These are phyloP conservation scores for Aspergillus sp. DNA, from an alignment of 2,329 filamentous ascomycete species.

Conservation along the genomic window DNA sequence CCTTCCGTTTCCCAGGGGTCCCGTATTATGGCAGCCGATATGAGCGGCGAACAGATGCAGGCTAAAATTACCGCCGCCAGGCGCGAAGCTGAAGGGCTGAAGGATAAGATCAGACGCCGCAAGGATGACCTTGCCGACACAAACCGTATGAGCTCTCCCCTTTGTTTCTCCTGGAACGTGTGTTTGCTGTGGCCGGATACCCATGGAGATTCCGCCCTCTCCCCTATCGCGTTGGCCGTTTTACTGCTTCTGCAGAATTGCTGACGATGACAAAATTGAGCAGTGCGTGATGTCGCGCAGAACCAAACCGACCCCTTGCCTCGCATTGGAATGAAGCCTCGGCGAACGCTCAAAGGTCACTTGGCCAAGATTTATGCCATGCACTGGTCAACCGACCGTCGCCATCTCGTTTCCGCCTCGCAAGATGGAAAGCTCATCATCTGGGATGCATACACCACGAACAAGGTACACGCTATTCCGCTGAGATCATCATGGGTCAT, in stretches of 20 bases:
- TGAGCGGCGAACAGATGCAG: constrained; percentile 69
- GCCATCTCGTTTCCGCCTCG: constrained; percentile 95
- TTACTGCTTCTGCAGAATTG: constrained; percentile 12
- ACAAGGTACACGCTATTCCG: constrained; percentile 98
- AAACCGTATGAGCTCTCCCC: constrained; percentile 69
- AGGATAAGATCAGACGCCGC: constrained; percentile 99
- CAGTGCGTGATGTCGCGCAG: constrained; percentile 89
- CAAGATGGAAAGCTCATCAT: constrained; percentile 99
- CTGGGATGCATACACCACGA: constrained; percentile 99
- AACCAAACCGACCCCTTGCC: constrained; percentile 90
- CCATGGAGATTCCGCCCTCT: neutral
- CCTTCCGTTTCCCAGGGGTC: constrained; percentile 25
- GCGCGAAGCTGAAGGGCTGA: constrained; percentile 95
- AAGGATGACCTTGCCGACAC: constrained; percentile 99
- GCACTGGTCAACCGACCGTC: constrained; percentile 99
- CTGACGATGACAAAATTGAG: constrained; percentile 23
- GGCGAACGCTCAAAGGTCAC: constrained; percentile 95
- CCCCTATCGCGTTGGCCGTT: neutral
- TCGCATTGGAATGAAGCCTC: constrained; percentile 94
- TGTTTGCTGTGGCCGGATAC: too few species aligned
- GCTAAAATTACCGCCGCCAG: constrained; percentile 87
- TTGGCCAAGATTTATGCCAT: constrained; percentile 99
- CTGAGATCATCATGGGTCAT: constrained; percentile 99
- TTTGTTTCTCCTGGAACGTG: constrained; percentile 7
- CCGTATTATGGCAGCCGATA: constrained; percentile 47